These are phyloP conservation scores for Aspergillus sp. DNA, from an alignment of 2,329 filamentous ascomycete genomes.

Conservation along the genomic window DNA sequence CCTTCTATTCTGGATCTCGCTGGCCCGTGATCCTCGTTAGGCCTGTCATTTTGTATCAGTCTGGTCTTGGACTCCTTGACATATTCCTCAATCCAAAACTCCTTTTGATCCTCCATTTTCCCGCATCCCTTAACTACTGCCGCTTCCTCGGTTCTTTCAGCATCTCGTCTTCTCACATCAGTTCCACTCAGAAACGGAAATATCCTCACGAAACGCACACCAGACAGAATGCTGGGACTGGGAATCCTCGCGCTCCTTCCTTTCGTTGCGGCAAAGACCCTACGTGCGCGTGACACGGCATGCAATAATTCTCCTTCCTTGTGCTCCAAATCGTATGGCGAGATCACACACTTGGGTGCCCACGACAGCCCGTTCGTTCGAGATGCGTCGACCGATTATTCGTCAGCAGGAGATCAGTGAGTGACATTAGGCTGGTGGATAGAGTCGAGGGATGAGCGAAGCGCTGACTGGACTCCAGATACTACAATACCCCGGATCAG, in stretches of 20 bases:
- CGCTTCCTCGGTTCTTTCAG: background rate
- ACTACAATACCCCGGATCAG: conserved; percentile 61
- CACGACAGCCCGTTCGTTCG: conserved; percentile 67
- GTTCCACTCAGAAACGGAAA: background rate
- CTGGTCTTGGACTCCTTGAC: background rate
- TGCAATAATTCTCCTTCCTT: conserved; percentile 77
- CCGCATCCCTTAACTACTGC: background rate
- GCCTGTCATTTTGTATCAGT: background rate
- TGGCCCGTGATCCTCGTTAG: background rate
- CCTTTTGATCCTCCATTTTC: background rate
- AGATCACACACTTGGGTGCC: conserved; percentile 69
- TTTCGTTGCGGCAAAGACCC: conserved; percentile 18
- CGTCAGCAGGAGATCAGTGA: conserved; percentile 62
- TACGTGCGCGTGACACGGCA: conserved; percentile 36
- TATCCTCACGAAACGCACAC: background rate
- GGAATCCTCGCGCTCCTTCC: conserved; percentile 23
- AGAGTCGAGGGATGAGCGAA: background rate
- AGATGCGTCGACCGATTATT: conserved; percentile 53
- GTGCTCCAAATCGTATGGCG: conserved; percentile 63
- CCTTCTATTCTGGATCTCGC: background rate
- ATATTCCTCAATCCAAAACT: no score
- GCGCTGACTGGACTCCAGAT: conserved; percentile 18
- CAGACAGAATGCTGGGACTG: conserved; percentile 21
- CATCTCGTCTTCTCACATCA: background rate
- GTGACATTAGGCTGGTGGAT: conserved; percentile 4